Conservation (phyloP, 108 stramenopile genomes). For the Seminavis robusta region DNA sequence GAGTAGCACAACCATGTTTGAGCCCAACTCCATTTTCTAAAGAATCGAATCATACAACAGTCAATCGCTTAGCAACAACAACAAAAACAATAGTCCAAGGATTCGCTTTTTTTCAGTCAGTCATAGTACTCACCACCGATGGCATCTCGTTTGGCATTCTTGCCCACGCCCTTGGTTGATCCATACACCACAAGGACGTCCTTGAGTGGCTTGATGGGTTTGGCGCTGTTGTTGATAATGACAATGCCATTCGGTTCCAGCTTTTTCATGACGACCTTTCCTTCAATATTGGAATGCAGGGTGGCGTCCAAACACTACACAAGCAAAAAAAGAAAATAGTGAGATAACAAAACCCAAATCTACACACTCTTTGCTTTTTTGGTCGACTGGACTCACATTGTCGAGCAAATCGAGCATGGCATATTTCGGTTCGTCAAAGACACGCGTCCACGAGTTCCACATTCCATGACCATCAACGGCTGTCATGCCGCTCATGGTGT, state of each 20-base stretch:
- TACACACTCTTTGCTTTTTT: too few species aligned
- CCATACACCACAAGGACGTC: not conserved
- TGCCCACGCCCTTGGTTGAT: too few species aligned
- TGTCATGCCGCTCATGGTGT: too few species aligned
- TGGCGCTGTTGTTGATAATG: not conserved
- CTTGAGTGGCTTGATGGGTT: not conserved
- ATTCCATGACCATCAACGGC: not conserved
- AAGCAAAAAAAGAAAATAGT: not conserved
- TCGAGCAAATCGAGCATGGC: constrained; percentile 4
- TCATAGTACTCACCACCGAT: too few species aligned
- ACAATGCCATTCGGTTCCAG: not conserved
- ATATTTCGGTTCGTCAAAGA: not conserved
- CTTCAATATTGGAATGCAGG: not conserved
- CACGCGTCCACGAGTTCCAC: constrained; percentile 1
- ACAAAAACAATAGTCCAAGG: too few species aligned
- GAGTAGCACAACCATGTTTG: constrained; percentile 30
- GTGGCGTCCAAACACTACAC: not conserved
- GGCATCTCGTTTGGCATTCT: too few species aligned
- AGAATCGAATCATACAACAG: too few species aligned
- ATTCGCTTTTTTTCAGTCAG: too few species aligned
- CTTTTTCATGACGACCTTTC: not conserved
- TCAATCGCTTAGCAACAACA: too few species aligned
- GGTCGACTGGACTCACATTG: not conserved
- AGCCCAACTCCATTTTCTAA: constrained; percentile 39
- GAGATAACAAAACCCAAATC: too few species aligned